These are phyloP conservation scores for Colletotrichum siamense DNA, from an alignment of 2,329 filamentous ascomycete genomes.

Conservation along the genomic window DNA sequence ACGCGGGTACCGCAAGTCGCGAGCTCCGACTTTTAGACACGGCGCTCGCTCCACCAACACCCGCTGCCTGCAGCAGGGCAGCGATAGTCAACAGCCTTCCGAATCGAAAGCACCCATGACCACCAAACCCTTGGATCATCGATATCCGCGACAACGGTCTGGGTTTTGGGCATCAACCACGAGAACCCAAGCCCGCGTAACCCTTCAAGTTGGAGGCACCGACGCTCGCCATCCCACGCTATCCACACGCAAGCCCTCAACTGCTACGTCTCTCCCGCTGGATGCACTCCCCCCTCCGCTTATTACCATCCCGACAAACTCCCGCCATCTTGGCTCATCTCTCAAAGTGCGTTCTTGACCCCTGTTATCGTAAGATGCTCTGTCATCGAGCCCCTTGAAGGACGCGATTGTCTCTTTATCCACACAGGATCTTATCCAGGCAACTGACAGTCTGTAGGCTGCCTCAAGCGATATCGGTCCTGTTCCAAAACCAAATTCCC, in stretches of 20 bases:
- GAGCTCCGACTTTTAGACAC: constrained; percentile 9
- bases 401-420: neutral
- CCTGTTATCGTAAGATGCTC: constrained; percentile 13
- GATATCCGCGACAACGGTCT: neutral
- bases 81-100: neutral
- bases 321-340: constrained; percentile 5
- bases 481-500: neutral
- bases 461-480: neutral
- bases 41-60: neutral
- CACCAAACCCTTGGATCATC: neutral
- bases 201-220: neutral
- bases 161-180: neutral
- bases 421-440: neutral
- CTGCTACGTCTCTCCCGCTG: neutral
- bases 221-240: neutral
- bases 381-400: neutral
- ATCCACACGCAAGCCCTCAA: neutral
- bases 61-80: neutral
- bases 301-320: neutral
- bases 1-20: constrained; percentile 1
- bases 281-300: neutral
- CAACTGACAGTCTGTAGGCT: neutral
- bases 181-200: neutral
- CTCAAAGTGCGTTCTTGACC: neutral
- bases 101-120: neutral